A percentile compares a stretch with the other conserved stretches of the same genome.
Conservation (phyloP, 2,329 filamentous ascomycete species). For the Coniochaeta sp. region DNA sequence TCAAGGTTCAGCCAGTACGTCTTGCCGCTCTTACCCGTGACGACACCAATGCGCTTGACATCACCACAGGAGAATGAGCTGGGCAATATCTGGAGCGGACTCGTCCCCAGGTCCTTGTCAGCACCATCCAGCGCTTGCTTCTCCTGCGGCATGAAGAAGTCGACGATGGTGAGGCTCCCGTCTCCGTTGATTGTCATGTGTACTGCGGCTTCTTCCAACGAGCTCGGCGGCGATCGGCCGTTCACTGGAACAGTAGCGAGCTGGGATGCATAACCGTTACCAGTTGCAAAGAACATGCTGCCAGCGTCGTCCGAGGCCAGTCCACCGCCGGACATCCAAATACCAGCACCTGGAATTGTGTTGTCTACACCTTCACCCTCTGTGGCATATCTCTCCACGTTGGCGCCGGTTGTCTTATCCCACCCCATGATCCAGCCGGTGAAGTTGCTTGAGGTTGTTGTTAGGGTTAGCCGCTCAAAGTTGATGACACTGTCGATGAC, state of each 20-base stretch:
- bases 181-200: conserved; percentile 37
- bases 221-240: conserved; percentile 33
- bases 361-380: conserved; percentile 33
- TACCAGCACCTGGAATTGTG: conserved; percentile 30
- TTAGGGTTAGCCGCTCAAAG: neutral
- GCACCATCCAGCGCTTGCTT: conserved; percentile 40
- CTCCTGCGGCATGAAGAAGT: conserved; percentile 45
- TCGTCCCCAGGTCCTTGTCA: conserved; percentile 40
- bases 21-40: conserved; percentile 42
- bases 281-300: conserved; percentile 38
- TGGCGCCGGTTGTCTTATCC: conserved; percentile 34
- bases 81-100: conserved; percentile 34
- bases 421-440: conserved; percentile 42
- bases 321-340: conserved; percentile 44
- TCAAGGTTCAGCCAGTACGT: conserved; percentile 41
- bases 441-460: conserved; percentile 25
- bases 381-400: conserved; percentile 35
- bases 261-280: conserved; percentile 41
- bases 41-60: conserved; percentile 36
- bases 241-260: conserved; percentile 32
- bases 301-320: conserved; percentile 37
- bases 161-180: conserved; percentile 32
- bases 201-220: conserved; percentile 40
- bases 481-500: neutral
- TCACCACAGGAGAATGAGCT: conserved; percentile 34